A percentile compares a stretch with the other conserved stretches of the same genome.
These are phyloP conservation scores for Dipteronia sinensis DNA, from an alignment of 345 rosid species.

Conservation along the genomic window DNA sequence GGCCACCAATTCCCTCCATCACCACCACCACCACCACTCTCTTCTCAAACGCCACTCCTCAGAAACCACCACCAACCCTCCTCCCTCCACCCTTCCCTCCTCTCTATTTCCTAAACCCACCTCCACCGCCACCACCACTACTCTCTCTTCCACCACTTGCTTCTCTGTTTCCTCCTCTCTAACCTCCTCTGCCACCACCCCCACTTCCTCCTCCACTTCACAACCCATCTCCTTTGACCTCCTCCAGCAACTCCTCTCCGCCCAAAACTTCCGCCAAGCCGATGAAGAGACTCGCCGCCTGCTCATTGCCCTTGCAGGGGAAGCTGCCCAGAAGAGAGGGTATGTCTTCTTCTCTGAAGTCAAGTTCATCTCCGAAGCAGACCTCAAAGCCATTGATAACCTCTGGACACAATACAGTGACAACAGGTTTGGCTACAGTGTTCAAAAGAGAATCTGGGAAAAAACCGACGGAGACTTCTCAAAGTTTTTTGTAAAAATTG, in stretches of 20 bases:
- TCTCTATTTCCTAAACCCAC: slow-evolving; percentile 38
- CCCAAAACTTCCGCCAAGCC: slow-evolving; percentile 73
- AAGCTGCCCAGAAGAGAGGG: slow-evolving; percentile 73
- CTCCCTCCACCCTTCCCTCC: slow-evolving; percentile 28
- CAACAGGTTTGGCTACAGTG: slow-evolving; percentile 76
- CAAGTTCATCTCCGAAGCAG: slow-evolving; percentile 55
- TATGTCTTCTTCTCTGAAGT: slow-evolving; percentile 98
- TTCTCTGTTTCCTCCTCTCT: not conserved
- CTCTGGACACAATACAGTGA: slow-evolving; percentile 76
- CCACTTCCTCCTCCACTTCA: slow-evolving; percentile 36
- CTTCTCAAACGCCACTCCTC: not conserved
- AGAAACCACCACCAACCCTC: slow-evolving; percentile 2
- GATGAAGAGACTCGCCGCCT: slow-evolving; percentile 92
- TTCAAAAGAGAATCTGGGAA: slow-evolving; percentile 71
- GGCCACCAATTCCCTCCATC: slow-evolving; percentile 52
- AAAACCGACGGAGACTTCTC: slow-evolving; percentile 71
- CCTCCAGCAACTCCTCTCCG: slow-evolving; percentile 59
- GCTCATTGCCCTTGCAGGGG: slow-evolving; percentile 76
- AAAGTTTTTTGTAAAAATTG: slow-evolving; percentile 67
- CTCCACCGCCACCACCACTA: slow-evolving; percentile 35
- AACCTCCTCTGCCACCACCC: slow-evolving; percentile 38
- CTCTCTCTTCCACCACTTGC: slow-evolving; percentile 28
- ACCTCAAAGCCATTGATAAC: slow-evolving; percentile 70
- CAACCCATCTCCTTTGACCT: slow-evolving; percentile 55
- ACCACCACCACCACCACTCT: slow-evolving; percentile 29